Evolutionary conservation across 345 rosid genomes (phyloP).

Genomic region (Aquilaria malaccensis): DNA sequence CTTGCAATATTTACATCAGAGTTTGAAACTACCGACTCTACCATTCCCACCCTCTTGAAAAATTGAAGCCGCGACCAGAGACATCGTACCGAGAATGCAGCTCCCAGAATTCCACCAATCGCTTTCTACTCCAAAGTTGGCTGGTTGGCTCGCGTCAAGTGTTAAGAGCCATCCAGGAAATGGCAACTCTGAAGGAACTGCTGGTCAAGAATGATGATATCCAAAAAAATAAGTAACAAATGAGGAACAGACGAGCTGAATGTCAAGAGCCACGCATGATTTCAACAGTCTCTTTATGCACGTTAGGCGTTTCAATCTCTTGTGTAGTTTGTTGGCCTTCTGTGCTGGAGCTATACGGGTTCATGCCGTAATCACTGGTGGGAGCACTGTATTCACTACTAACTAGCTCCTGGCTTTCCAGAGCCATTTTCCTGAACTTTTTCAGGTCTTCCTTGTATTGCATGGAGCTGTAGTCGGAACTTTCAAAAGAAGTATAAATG

Average conservation of each 20-base stretch:
- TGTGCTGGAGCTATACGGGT: constrained; percentile 56
- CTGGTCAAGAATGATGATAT: no score
- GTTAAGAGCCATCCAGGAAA: no score
- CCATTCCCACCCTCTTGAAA: no score
- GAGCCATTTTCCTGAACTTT: constrained; percentile 59
- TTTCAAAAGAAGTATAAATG: constrained; percentile 34
- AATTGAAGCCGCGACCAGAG: no score
- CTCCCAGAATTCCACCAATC: no score
- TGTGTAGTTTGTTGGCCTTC: constrained; percentile 45
- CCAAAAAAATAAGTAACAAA: no score
- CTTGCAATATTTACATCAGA: no score
- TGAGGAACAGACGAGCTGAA: neutral
- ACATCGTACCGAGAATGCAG: no score
- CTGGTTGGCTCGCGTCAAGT: no score
- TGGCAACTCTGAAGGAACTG: no score
- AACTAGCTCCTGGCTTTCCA: constrained; percentile 49
- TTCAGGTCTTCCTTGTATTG: constrained; percentile 67
- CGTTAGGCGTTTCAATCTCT: constrained; percentile 32
- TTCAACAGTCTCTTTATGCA: constrained; percentile 19
- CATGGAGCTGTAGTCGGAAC: constrained; percentile 53
- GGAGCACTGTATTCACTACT: constrained; percentile 46
- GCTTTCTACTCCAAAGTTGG: no score
- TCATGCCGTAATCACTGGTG: constrained; percentile 42
- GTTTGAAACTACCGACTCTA: no score
- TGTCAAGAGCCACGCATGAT: constrained; percentile 6